Base-by-base conservation (phyloP, 257 asterid species). In the Mitragyna speciosa region DNA sequence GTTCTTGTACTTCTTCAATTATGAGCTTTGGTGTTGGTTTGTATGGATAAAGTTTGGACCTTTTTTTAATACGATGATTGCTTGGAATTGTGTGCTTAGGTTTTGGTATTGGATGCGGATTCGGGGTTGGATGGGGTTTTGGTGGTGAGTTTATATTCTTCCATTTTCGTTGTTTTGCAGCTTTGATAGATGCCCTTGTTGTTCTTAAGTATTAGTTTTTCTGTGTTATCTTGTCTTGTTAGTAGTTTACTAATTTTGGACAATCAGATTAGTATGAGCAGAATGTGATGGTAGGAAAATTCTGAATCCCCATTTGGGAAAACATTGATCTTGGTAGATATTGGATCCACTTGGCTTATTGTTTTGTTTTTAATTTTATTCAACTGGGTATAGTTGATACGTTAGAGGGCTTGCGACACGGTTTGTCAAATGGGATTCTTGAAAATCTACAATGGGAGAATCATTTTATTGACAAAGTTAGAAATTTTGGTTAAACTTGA, bases 81-180 rank as follows among this genome's bases (percentile, higher is more conserved):
- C 63, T 33, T 78, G 82, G 75, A 76, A 71, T 82, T 80, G n/a
- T 75, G 52, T 79, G 51, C 66, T 73, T 73, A 93, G 98, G 98
- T 66, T 88, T 90, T 70, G 98, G 98, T 67, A 85, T 92, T 77
- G 98, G 98, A 69, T 94, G 97, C 82, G 96, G 96, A 51, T 93
- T 93, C 75, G 97, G 97, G 30, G 86, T 93, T 43, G 97, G 96
- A 66, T 93, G 98, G 98, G 98, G 98, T 69, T 94, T 94, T 75
- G 98, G 98, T 83, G 97, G 98, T 93, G 52, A 70, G 86, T 81
- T 78, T 67, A 76, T 73, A 11, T 30, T 63, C 24, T 54, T 2
- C 68, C 6, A 26, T n/a, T 63, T 28, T 63, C 17, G 26, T 63
- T 63, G 0, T 1, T 63, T 15, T 63, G 68, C n/a, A 0, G 30